Evolutionary conservation across 768 basidiomycete genomes (phyloP), one percentile per base, ranked within the genome.

Genomic region (Xerocomellus chrysenteron): DNA sequence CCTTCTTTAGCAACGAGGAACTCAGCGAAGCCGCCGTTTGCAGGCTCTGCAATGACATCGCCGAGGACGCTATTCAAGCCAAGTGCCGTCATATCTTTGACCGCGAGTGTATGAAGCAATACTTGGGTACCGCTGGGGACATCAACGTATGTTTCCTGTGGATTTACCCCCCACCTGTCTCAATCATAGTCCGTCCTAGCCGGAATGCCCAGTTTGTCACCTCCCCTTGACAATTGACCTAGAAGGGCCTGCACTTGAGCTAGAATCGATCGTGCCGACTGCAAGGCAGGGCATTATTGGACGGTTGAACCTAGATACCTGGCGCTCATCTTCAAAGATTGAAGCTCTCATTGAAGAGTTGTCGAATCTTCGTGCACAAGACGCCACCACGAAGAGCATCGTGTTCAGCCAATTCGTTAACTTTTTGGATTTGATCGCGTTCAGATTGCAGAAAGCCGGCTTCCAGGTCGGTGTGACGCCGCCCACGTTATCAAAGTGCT

Each of bases 321-420:
- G 94, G 93, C 83, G 93, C 47, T 96, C 94, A 2, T 95, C 92
- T n/a, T 87, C 94, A 5, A 99, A 98, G 78, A 92, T 98, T 42
- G 97, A 99, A 69, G 95, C 96, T 2, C 80, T 99, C 5, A 78
- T 98, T 4, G 97, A 99, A 72, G 97, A 99, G 74, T 74, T 99
- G 51, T 85, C 82, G 65, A 93, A 92, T 69, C 79, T 97, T 40
- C 80, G 94, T 36, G 71, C 79, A 58, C 82, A 94, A 66, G 92
- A 98, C 68, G 80, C 88, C 30, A 96, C 94, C 12, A 94, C 92
- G 33, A 99, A 99, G 77, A 94, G 91, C 71, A 83, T 99, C 50
- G 96, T 99, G 17, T 99, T 98, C 70, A 93, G 91, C 62, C 94
- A 96, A 74, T 97, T 96, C 67, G 92, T 94, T 39, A 92, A 88